Conservation (phyloP, 2,329 filamentous ascomycete genomes). For the Phyllosticta citribraziliensis region DNA sequence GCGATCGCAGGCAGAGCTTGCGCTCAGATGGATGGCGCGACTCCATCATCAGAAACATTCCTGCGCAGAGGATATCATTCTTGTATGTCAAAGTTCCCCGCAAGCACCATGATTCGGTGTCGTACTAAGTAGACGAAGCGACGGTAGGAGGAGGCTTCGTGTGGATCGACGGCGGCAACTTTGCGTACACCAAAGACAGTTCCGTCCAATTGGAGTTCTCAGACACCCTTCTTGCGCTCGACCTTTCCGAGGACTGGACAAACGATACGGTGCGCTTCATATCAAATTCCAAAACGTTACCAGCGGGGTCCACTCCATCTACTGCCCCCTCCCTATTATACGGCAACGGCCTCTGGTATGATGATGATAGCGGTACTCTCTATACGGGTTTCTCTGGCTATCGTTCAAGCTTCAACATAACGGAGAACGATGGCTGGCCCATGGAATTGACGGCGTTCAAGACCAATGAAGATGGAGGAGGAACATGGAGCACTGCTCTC, state of each 20-base stretch:
- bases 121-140: background rate
- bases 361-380: background rate
- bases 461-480: slow-evolving; percentile 7
- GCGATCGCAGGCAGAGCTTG: background rate
- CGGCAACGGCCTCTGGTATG: slow-evolving; percentile 8
- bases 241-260: slow-evolving; percentile 11
- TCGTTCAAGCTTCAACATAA: background rate
- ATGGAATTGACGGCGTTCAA: slow-evolving; percentile 10
- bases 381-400: slow-evolving; percentile 11
- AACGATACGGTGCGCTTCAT: slow-evolving; percentile 4
- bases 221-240: slow-evolving; percentile 10
- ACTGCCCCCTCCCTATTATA: slow-evolving; percentile 7
- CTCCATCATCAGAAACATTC: background rate
- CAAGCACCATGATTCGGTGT: background rate
- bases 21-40: background rate
- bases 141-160: slow-evolving; percentile 1
- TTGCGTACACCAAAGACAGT: background rate
- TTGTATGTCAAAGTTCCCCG: background rate
- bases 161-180: slow-evolving; percentile 12
- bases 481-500: slow-evolving; percentile 7
- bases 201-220: slow-evolving; percentile 4
- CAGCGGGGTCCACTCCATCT: slow-evolving; percentile 7
- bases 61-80: slow-evolving; percentile 2
- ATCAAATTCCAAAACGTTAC: background rate
- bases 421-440: background rate